Conservation (phyloP, 345 rosid genomes). For the Lepidium africanum region DNA sequence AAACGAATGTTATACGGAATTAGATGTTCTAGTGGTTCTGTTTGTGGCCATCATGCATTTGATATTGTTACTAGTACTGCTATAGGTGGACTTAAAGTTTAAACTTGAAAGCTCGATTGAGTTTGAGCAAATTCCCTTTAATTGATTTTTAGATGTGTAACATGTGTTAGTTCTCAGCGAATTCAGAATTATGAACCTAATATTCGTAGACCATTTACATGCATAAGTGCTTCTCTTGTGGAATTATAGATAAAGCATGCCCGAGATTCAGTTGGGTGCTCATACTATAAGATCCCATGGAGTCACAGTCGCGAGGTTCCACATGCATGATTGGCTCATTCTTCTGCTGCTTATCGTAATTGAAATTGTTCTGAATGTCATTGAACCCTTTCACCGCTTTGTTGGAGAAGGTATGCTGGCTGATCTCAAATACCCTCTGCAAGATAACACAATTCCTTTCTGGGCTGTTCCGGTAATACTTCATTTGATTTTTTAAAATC, state of each 20-base stretch:
- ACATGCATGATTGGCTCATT: constrained; percentile 90
- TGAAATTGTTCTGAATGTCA: constrained; percentile 49
- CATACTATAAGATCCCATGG: constrained; percentile 81
- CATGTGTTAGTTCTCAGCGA: neutral
- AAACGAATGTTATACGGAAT: neutral
- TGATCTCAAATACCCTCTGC: constrained; percentile 71
- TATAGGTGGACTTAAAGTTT: neutral
- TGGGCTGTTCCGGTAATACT: constrained; percentile 79
- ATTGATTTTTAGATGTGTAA: too few relatives aligned
- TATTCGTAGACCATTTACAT: neutral
- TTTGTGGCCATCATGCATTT: neutral
- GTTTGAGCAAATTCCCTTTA: neutral
- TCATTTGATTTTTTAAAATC: neutral
- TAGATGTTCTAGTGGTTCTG: neutral
- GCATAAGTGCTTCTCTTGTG: neutral
- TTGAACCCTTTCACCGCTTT: constrained; percentile 90
- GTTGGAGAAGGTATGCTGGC: constrained; percentile 76
- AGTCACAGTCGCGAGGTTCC: constrained; percentile 51
- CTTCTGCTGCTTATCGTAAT: constrained; percentile 57
- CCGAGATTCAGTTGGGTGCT: constrained; percentile 64
- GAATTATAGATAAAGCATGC: constrained; percentile 37
- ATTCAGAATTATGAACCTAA: neutral
- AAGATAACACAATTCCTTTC: constrained; percentile 65
- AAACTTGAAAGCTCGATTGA: neutral
- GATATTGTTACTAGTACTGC: neutral